Evolutionary conservation across 805 yeast genomes (phyloP).

Genomic region (Candida lessepsii): DNA sequence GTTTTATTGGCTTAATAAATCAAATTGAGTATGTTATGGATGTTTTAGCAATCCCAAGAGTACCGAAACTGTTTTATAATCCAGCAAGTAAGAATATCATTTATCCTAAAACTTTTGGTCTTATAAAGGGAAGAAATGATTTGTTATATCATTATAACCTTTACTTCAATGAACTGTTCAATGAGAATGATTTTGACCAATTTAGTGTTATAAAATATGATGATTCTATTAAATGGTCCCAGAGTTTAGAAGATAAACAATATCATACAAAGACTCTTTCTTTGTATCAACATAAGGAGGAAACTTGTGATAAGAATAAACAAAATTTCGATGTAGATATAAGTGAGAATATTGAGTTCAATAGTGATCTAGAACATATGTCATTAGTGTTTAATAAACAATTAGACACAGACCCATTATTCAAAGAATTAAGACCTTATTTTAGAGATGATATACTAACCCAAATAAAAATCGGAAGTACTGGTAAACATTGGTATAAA

Average conservation of each 20-base stretch:
- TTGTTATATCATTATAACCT: slow-evolving; percentile 12
- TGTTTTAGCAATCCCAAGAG: slow-evolving; percentile 1
- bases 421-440: slow-evolving; percentile 25
- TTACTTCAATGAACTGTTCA: slow-evolving; percentile 13
- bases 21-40: not conserved
- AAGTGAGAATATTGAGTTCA: slow-evolving; percentile 9
- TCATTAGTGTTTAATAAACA: slow-evolving; percentile 9
- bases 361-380: slow-evolving; percentile 10
- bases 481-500: slow-evolving; percentile 40
- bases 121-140: not conserved
- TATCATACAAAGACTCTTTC: slow-evolving; percentile 8
- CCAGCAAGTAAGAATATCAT: slow-evolving; percentile 9
- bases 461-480: slow-evolving; percentile 19
- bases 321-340: slow-evolving; percentile 10
- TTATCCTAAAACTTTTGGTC: slow-evolving; percentile 10
- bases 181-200: not conserved
- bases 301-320: slow-evolving; percentile 7
- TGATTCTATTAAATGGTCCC: slow-evolving; percentile 11
- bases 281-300: slow-evolving; percentile 8
- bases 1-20: not conserved
- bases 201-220: slow-evolving; percentile 11
- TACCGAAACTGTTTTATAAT: not conserved
- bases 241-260: not conserved
- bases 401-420: slow-evolving; percentile 11
- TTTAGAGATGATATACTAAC: slow-evolving; percentile 21